Evolutionary conservation across 768 basidiomycete genomes (phyloP), one percentile per base, ranked within the genome.

Genomic region (Mycena capillaripes): DNA sequence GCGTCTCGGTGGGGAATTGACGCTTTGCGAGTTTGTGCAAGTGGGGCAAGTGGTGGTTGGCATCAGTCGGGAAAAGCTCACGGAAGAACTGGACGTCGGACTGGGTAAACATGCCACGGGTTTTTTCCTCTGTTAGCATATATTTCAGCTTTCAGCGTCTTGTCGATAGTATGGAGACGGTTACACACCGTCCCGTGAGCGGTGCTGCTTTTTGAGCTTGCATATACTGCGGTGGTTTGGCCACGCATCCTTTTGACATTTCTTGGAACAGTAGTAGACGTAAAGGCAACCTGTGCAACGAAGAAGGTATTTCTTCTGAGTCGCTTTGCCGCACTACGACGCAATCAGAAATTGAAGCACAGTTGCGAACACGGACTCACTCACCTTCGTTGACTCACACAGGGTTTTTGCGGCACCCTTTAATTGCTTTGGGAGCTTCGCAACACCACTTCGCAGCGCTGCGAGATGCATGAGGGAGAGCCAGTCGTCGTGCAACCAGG

Each of bases 171-270:
- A n/a, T n/a, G n/a, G n/a, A 55, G 21, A 30, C 8, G 46, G 42
- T 55, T 29, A 29, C 50, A 11, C 48, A 60, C 67, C 48, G 3
- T 5, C 29, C 7, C 10, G 25, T 8, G 64, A 10, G 30, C 40
- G 16, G 14, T 10, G 16, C 44, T 53, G 56, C 5, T 44, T 62
- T 32, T 67, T 55, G n/a, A 67, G 52, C 38, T 65, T 56, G 53
- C 71, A 72, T 29, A 67, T 44, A 0, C 52, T 38, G 29, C 59
- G 65, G 53, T 72, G 71, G 29, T 63, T 56, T n/a, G 65, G 44
- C 71, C 71, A 72, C 4, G 57, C 64, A 21, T 57, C 66, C 42
- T 56, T 66, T 36, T 74, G 69, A 32, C 73, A 74, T 40, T 44
- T 27, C 46, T 66, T 67, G 34, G 69, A 70, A 55, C 72, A 74